Evolutionary conservation across 2,329 filamentous ascomycete genomes (phyloP).

Genomic region (Lasiodiplodia gonubiensis): DNA sequence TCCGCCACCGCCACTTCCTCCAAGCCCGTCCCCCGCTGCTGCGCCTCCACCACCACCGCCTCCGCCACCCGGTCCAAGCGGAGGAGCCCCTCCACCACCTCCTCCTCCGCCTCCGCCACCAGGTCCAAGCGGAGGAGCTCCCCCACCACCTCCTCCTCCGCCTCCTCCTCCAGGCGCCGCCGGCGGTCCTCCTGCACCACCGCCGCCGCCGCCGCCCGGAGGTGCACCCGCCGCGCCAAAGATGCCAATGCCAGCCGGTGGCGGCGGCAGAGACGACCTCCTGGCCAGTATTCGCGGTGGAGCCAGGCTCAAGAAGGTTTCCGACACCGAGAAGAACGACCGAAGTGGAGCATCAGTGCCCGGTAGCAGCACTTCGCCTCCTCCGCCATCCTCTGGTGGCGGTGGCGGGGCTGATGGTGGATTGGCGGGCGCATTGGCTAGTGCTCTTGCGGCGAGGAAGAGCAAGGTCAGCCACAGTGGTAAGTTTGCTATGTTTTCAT

Average conservation of each 20-base stretch:
- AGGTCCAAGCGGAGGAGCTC: conserved; percentile 30
- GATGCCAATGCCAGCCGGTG: conserved; percentile 48
- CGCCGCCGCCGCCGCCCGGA: conserved; percentile 44
- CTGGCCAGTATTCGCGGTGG: conserved; percentile 74
- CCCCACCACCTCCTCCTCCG: conserved; percentile 54
- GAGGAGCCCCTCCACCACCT: conserved; percentile 47
- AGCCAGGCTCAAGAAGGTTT: conserved; percentile 74
- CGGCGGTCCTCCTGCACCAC: conserved; percentile 43
- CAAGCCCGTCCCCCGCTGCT: conserved; percentile 47
- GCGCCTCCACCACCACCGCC: conserved; percentile 38
- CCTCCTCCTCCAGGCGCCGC: conserved; percentile 37
- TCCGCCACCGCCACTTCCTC: conserved; percentile 35
- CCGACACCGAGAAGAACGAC: conserved; percentile 71
- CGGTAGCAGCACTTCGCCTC: conserved; percentile 46
- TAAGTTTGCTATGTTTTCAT: conserved; percentile 54
- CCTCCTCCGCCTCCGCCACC: conserved; percentile 47
- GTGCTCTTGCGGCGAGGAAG: conserved; percentile 84
- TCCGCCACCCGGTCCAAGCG: conserved; percentile 39
- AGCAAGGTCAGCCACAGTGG: conserved; percentile 93
- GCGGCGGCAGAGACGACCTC: conserved; percentile 63
- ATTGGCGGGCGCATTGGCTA: conserved; percentile 67
- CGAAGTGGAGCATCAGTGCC: conserved; percentile 69
- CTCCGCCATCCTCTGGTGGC: conserved; percentile 57
- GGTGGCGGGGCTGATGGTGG: conserved; percentile 43
- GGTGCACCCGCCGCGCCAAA: conserved; percentile 36